These are phyloP conservation scores for Heimioporus sp. DNA, from an alignment of 768 basidiomycete genomes.

Conservation along the genomic window DNA sequence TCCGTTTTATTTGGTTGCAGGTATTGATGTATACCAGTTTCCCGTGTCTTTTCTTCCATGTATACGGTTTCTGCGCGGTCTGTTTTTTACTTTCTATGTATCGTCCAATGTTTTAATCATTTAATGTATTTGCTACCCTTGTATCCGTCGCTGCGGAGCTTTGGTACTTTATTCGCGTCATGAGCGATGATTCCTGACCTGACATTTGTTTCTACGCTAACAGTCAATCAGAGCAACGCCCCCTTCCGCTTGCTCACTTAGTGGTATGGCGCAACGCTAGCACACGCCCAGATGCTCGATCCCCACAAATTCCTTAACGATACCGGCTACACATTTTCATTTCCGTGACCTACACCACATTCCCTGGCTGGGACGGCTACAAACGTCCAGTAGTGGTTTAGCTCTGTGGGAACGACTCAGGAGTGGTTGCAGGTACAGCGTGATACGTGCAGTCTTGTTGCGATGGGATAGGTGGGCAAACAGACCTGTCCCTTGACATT, in stretches of 20 bases:
- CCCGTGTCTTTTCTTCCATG: neutral
- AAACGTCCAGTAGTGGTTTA: slow-evolving; percentile 64
- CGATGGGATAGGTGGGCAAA: slow-evolving; percentile 66
- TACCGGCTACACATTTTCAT: slow-evolving; percentile 62
- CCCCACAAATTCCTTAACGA: slow-evolving; percentile 62
- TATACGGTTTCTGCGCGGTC: neutral
- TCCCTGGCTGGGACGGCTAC: slow-evolving; percentile 14
- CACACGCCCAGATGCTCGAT: slow-evolving; percentile 78
- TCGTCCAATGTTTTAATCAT: slow-evolving; percentile 2
- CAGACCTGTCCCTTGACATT: too few species aligned
- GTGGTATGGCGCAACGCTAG: slow-evolving; percentile 60
- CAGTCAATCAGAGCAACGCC: slow-evolving; percentile 79
- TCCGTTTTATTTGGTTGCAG: slow-evolving; percentile 10
- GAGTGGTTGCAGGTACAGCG: slow-evolving; percentile 57
- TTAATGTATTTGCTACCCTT: slow-evolving; percentile 15
- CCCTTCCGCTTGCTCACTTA: slow-evolving; percentile 66
- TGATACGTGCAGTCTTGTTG: slow-evolving; percentile 57
- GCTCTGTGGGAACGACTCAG: slow-evolving; percentile 70
- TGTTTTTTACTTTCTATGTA: slow-evolving; percentile 13
- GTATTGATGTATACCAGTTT: slow-evolving; percentile 19
- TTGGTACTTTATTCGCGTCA: neutral
- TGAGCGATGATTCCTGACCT: slow-evolving; percentile 23
- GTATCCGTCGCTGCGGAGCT: neutral
- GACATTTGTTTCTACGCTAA: slow-evolving; percentile 60
- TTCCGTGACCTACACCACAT: slow-evolving; percentile 48